Percentiles rank a stretch among this genome's conserved stretches.
phyloP scores from a whole-genome alignment of 805 yeast genomes.

The Sugiyamaella floridensis region DNA sequence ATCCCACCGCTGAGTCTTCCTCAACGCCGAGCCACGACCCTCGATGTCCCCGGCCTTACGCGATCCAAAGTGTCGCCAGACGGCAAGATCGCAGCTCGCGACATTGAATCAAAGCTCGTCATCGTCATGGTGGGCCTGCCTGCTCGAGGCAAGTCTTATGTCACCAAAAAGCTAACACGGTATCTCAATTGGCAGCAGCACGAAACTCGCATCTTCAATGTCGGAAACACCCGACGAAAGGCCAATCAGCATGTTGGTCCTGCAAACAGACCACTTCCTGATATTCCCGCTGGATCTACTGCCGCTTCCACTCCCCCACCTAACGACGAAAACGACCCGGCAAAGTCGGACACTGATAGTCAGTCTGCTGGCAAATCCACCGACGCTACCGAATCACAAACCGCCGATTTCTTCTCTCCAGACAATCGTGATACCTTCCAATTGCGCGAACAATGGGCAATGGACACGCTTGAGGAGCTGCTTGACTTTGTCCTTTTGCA shows the following conservation, averaged over 20 bases:
- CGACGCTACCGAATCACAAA: conserved; percentile 37
- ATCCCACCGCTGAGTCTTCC: conserved; percentile 20
- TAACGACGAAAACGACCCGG: neutral
- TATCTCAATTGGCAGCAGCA: conserved; percentile 93
- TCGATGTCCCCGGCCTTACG: conserved; percentile 90
- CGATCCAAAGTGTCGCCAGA: conserved; percentile 73
- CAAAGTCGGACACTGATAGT: conserved; percentile 4
- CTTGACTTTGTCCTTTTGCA: conserved; percentile 74
- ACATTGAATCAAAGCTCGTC: conserved; percentile 76
- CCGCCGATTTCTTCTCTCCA: conserved; percentile 83
- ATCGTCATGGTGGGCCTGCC: conserved; percentile 96
- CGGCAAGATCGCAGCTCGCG: conserved; percentile 39
- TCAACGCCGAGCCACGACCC: conserved; percentile 61
- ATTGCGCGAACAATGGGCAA: conserved; percentile 90
- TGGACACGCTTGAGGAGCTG: conserved; percentile 75
- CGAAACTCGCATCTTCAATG: conserved; percentile 84
- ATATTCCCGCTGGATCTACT: conserved; percentile 22
- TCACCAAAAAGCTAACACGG: conserved; percentile 83
- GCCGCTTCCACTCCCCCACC: conserved; percentile 11
- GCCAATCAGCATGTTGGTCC: conserved; percentile 61
- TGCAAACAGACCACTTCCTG: conserved; percentile 56
- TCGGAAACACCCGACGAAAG: conserved; percentile 86
- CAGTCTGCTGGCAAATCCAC: neutral
- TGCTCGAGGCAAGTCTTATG: conserved; percentile 90
- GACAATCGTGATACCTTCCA: conserved; percentile 56